Evolutionary conservation across 441 rosid species (phyloP), one percentile per base, ranked within the genome.

Genomic region (Gossypium trilobum): DNA sequence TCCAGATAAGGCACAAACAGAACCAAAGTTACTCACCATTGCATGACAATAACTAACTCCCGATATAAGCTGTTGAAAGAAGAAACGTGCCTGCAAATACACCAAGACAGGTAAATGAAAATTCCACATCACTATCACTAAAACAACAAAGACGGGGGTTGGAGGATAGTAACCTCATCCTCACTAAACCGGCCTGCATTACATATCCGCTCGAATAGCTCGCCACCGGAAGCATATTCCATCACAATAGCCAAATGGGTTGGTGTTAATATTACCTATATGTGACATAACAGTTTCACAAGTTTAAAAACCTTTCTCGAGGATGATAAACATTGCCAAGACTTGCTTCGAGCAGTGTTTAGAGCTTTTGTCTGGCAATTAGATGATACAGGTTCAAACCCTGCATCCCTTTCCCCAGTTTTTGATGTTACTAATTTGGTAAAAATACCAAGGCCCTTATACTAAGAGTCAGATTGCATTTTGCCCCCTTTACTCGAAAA

Each of bases 211-310:
- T 93, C 98, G 44, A 95, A 95, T 11, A 95, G 95, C 80, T 95
- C 98, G 54, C 99, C 98, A 7, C 99, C 99, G 27, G 99, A 84
- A 68, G 99, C 99, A 74, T 89, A 95, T 78, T 95, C 99, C 99
- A 95, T 95, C 31, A 87, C 98, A 70, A 95, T 95, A n/a, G 99
- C 99, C 65, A 95, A 86, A 84, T 95, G 99, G 2, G 97, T 89
- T 22, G 97, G 97, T 56, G 98, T 92, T 73, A 95, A 85, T 56
- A 89, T 83, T 66, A 95, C 98, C 99, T 92, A 74, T 90, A 74
- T 23, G 54, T 75, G 2, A 16, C 69, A 71, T 71, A 27, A 51
- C 29, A 23, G 70, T 42, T 66, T 66, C 10, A 62, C 14, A 64
- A 71, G 52, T 25, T 36, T 52, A 52, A 20, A 63, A 52, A 25